Evolutionary conservation across 1,139 yeast species (phyloP).

Genomic region (Hemisphaericaspora lyxosophila): DNA sequence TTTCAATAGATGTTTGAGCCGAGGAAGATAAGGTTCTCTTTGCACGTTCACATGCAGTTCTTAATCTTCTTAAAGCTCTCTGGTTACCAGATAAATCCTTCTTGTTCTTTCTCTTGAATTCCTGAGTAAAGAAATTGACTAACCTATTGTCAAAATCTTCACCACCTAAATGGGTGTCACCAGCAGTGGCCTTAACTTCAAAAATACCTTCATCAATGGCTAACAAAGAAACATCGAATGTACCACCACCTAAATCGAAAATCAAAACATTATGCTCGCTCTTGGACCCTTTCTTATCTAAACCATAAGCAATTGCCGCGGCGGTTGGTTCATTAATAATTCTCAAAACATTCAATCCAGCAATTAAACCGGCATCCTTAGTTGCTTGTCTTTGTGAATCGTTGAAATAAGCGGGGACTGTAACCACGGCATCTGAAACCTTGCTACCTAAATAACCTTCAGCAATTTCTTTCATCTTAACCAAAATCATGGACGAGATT

Average conservation of each 20-base stretch:
- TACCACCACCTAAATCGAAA: conserved; percentile 98
- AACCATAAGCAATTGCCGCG: conserved; percentile 64
- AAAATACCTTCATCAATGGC: conserved; percentile 95
- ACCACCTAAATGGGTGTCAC: conserved; percentile 99
- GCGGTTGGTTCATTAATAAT: conserved; percentile 65
- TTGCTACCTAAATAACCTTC: conserved; percentile 61
- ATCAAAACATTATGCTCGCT: conserved; percentile 76
- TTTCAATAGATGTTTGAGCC: conserved; percentile 42
- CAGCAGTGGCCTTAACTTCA: conserved; percentile 96
- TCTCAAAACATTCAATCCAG: conserved; percentile 60
- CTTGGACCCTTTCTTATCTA: conserved; percentile 41
- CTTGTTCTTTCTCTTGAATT: conserved; percentile 41
- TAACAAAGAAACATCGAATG: conserved; percentile 92
- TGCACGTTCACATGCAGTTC: conserved; percentile 46
- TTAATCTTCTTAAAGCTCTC: conserved; percentile 43
- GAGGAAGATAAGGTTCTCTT: conserved; percentile 44
- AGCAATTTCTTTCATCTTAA: conserved; percentile 68
- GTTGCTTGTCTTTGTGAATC: conserved; percentile 67
- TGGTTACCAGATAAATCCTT: conserved; percentile 38
- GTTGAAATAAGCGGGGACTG: conserved; percentile 66
- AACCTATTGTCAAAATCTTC: conserved; percentile 53
- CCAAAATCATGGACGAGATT: conserved; percentile 64
- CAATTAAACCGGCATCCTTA: conserved; percentile 62
- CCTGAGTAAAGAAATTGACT: conserved; percentile 35
- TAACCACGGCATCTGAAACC: conserved; percentile 71